Base-by-base conservation (phyloP, 805 yeast genomes). In the Tetrapisispora fleetii region DNA sequence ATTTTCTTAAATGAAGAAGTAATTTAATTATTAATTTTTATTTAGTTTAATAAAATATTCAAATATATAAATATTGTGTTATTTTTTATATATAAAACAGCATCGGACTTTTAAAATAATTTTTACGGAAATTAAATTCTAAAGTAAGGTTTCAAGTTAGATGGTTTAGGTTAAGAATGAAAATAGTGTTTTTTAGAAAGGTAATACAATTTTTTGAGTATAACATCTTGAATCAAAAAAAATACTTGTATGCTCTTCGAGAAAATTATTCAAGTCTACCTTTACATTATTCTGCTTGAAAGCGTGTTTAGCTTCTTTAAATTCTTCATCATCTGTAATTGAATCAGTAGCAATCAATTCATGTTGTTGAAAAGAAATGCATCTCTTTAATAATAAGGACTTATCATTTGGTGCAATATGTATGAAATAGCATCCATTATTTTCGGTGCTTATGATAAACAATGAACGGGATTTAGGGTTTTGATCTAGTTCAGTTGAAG, bases 371-470 rank as follows among this genome's bases (percentile, higher is more conserved):
- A 19, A 30, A 41, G 17, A 1, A 17, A 17, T 18, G 21, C 3
- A 8, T 32, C 37, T 32, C 7, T 10, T 16, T 5, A 28, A 16
- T n/a, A 22, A 27, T 14, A 27, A 14, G 3, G 17, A 6, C 16
- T 18, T 19, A 16, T n/a, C 17, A n/a, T 45, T 28, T 13, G 19
- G 1, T 4, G 10, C 8, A 13, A 30, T 32, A 1, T 16, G 19
- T 2, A 45, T 30, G 4, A 38, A 30, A 41, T 51, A 53, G 24
- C 45, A 43, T 7, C 54, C 54, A 8, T 50, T 48, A 11, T 41
- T 22, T 11, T 36, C 45, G 9, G 56, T 53, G 39, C 17, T 47
- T 11, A 53, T 36, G 2, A 48, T 22, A 28, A 53, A 53, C n/a
- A 50, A 37, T 9, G 22, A 24, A 19, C 17, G 19, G 18, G 27